Percentiles rank a stretch among this genome's conserved stretches.
Evolutionary conservation across 1,139 yeast genomes (phyloP).

Genomic region (Trichomonascaceae sp.): DNA sequence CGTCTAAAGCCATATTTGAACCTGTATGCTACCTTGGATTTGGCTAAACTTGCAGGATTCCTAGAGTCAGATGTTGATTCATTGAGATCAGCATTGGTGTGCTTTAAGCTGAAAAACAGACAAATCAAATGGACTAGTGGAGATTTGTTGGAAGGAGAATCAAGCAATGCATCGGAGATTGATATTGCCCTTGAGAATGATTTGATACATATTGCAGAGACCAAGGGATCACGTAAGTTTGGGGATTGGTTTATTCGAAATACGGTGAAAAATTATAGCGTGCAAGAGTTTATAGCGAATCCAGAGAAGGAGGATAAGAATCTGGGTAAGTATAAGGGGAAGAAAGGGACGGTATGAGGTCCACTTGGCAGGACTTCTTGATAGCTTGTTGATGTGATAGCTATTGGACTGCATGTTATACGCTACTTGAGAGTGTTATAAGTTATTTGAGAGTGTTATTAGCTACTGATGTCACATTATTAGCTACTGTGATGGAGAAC

Average conservation of each 20-base stretch:
- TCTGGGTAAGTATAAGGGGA: slow-evolving; percentile 2
- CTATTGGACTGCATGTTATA: too few relatives aligned
- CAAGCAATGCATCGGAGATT: slow-evolving; percentile 38
- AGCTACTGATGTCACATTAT: too few relatives aligned
- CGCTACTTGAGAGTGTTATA: too few relatives aligned
- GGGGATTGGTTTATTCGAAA: slow-evolving; percentile 47
- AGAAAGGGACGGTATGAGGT: neutral
- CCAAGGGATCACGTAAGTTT: slow-evolving; percentile 40
- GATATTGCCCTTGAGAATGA: slow-evolving; percentile 40
- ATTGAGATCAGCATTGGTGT: slow-evolving; percentile 34
- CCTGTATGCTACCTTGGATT: slow-evolving; percentile 42
- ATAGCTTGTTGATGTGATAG: too few relatives aligned
- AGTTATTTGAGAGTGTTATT: too few relatives aligned
- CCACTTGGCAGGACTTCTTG: neutral
- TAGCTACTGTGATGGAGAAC: too few relatives aligned
- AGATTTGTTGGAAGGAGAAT: slow-evolving; percentile 38
- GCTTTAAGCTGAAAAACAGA: slow-evolving; percentile 41
- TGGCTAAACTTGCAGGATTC: slow-evolving; percentile 39
- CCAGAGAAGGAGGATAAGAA: slow-evolving; percentile 5
- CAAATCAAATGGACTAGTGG: slow-evolving; percentile 42
- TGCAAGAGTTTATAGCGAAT: slow-evolving; percentile 36
- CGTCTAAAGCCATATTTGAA: slow-evolving; percentile 41
- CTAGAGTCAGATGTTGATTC: slow-evolving; percentile 35
- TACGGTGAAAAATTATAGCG: slow-evolving; percentile 39
- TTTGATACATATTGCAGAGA: slow-evolving; percentile 40